Percentiles rank a stretch among this genome's conserved stretches.
Conservation (phyloP, 805 yeast genomes). For the Clavispora asparagi region DNA sequence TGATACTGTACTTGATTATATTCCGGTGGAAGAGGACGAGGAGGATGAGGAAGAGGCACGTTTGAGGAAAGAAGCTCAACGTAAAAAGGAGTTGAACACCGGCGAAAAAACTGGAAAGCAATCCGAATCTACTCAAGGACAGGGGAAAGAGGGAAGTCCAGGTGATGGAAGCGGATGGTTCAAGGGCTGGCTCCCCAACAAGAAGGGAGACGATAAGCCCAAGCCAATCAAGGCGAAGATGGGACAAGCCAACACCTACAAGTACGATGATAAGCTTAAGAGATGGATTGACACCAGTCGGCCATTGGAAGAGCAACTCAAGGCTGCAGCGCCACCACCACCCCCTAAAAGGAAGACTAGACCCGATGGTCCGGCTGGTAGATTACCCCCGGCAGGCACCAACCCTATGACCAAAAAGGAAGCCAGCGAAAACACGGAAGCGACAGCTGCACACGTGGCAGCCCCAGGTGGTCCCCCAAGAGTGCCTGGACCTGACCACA, state of each 20-base stretch:
- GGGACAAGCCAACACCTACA: constrained; percentile 66
- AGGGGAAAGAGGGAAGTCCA: constrained; percentile 31
- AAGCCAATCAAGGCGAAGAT: constrained; percentile 72
- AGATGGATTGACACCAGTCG: constrained; percentile 81
- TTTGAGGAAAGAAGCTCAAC: constrained; percentile 14
- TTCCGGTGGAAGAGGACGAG: constrained; percentile 39
- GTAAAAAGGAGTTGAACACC: constrained; percentile 13
- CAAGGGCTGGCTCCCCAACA: constrained; percentile 29
- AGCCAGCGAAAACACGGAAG: neutral
- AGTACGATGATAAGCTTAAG: constrained; percentile 76
- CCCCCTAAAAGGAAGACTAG: constrained; percentile 43
- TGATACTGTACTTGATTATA: constrained; percentile 39
- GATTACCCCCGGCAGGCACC: constrained; percentile 6
- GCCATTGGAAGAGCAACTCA: constrained; percentile 58
- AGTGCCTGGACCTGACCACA: constrained; percentile 3
- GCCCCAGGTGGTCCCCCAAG: neutral
- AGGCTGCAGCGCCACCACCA: constrained; percentile 59
- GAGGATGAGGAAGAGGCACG: constrained; percentile 42
- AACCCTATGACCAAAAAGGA: constrained; percentile 1
- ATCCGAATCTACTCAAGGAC: constrained; percentile 16
- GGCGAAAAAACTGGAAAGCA: constrained; percentile 20
- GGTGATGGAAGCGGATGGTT: constrained; percentile 46
- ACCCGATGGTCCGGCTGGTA: constrained; percentile 5
- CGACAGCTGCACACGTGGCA: neutral
- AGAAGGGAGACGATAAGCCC: constrained; percentile 54